Evolutionary conservation across 257 asterid species (phyloP).

Genomic region (Solanum appendiculatum): DNA sequence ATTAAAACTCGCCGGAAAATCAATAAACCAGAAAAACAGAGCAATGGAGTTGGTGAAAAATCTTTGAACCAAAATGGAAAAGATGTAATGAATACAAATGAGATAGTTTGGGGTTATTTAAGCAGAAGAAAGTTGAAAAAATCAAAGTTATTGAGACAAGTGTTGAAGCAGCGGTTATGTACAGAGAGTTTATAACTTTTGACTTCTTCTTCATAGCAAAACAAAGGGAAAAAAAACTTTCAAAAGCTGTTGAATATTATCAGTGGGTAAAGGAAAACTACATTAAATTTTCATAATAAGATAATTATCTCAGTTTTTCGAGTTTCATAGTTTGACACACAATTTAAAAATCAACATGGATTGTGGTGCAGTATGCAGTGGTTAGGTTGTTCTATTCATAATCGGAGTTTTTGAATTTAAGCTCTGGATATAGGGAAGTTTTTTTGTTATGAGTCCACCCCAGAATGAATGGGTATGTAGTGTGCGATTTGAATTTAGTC

Average conservation of each 20-base stretch:
- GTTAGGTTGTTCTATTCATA: too few relatives aligned
- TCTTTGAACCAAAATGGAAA: not conserved
- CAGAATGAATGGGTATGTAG: too few relatives aligned
- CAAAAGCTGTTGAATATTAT: not conserved
- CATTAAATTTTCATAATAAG: not conserved
- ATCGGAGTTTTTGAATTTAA: not conserved
- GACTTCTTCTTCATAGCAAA: slow-evolving; percentile 18
- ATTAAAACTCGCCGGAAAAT: slow-evolving; percentile 7
- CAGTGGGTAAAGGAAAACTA: not conserved
- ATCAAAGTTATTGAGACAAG: slow-evolving; percentile 17
- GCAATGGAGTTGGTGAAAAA: not conserved
- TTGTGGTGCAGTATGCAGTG: too few relatives aligned
- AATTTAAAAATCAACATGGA: too few relatives aligned
- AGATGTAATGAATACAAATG: not conserved
- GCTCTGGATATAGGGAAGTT: too few relatives aligned
- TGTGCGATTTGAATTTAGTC: not conserved
- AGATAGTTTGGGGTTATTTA: slow-evolving; percentile 24
- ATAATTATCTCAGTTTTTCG: not conserved
- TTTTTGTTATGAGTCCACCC: too few relatives aligned
- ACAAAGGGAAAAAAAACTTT: not conserved
- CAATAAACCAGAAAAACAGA: not conserved
- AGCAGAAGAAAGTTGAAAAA: not conserved
- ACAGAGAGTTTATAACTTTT: not conserved
- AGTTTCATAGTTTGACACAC: too few relatives aligned
- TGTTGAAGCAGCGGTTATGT: slow-evolving; percentile 18